Conservation (phyloP, 345 rosid genomes). For the Eucalyptus marginata region DNA sequence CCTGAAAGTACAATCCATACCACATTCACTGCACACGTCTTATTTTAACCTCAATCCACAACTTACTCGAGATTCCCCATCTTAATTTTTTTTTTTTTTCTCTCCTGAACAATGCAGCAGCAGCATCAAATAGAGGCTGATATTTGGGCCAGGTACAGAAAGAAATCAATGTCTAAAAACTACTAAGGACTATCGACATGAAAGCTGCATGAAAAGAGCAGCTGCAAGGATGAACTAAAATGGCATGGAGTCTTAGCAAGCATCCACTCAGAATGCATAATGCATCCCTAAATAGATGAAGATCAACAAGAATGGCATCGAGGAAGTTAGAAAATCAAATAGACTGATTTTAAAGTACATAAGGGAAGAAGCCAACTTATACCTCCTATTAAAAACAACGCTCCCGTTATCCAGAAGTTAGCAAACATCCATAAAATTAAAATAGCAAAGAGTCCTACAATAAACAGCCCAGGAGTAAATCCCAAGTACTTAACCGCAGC, state of each 20-base stretch:
- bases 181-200: not conserved
- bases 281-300: not conserved
- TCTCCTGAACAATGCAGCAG: not conserved
- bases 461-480: conserved; percentile 93
- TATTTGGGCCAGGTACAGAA: not conserved
- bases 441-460: conserved; percentile 78
- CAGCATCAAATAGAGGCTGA: not conserved
- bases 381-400: conserved; percentile 94
- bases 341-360: not conserved
- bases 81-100: not conserved
- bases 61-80: not conserved
- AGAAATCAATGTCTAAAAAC: not conserved
- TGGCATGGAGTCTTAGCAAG: not conserved
- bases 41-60: not conserved
- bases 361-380: not conserved
- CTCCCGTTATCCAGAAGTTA: conserved; percentile 96
- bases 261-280: not conserved
- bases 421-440: conserved; percentile 95
- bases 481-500: conserved; percentile 77
- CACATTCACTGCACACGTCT: not conserved
- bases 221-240: not conserved
- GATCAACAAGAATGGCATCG: not conserved
- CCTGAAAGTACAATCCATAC: not conserved
- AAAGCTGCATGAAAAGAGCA: not conserved
- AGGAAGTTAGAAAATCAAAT: not conserved